phyloP scores from a whole-genome alignment of 352 stramenopile species.

The Phytophthora citrophthora region DNA sequence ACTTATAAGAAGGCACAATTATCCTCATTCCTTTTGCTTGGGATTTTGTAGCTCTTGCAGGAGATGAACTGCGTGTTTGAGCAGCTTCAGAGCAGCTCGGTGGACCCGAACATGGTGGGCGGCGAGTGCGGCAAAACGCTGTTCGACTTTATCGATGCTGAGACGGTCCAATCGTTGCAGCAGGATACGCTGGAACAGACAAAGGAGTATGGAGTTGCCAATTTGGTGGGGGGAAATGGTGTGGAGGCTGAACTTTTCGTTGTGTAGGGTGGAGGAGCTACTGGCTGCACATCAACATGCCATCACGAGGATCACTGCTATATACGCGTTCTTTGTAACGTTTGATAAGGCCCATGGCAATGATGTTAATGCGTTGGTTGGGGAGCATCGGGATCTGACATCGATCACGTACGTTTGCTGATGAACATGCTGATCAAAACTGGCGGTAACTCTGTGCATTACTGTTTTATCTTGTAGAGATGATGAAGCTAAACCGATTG shows the following conservation, averaged over 20 bases:
- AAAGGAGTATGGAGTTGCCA: slow-evolving; percentile 52
- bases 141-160: slow-evolving; percentile 86
- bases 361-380: slow-evolving; percentile 41
- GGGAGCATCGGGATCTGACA: slow-evolving; percentile 34
- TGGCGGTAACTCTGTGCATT: background rate
- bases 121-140: slow-evolving; percentile 73
- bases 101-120: slow-evolving; percentile 63
- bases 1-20: background rate
- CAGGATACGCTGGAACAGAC: slow-evolving; percentile 76
- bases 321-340: slow-evolving; percentile 70
- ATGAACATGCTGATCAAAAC: too few species aligned
- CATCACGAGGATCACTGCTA: slow-evolving; percentile 60
- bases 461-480: slow-evolving; percentile 18
- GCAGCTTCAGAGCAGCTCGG: slow-evolving; percentile 52
- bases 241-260: too few species aligned
- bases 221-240: background rate
- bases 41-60: slow-evolving; percentile 53
- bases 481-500: slow-evolving; percentile 42
- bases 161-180: slow-evolving; percentile 81
- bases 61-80: slow-evolving; percentile 83
- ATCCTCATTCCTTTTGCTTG: background rate
- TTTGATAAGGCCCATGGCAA: slow-evolving; percentile 52
- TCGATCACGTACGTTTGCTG: slow-evolving; percentile 27
- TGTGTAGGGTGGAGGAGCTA: slow-evolving; percentile 71
- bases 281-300: slow-evolving; percentile 64